Evolutionary conservation across 2,329 filamentous ascomycete genomes (phyloP).

Genomic region (Lasiodiplodia theobromae): DNA sequence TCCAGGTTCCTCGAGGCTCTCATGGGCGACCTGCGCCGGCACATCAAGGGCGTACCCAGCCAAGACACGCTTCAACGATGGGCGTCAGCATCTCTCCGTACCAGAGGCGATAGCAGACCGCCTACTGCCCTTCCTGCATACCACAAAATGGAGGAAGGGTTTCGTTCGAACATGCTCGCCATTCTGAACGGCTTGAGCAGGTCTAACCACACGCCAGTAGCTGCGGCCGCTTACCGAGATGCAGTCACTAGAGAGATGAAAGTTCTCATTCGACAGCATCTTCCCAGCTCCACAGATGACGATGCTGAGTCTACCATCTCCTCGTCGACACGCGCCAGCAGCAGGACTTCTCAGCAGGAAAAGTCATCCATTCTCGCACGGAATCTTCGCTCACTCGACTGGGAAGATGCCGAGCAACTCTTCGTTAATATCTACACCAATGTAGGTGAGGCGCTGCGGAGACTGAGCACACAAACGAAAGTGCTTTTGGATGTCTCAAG

Average conservation of each 20-base stretch:
- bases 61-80: constrained; percentile 83
- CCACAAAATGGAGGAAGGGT: constrained; percentile 71
- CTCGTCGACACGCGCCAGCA: constrained; percentile 76
- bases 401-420: constrained; percentile 83
- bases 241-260: constrained; percentile 86
- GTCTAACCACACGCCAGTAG: constrained; percentile 79
- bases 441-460: constrained; percentile 83
- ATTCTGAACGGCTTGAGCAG: constrained; percentile 81
- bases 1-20: constrained; percentile 78
- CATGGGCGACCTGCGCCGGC: constrained; percentile 79
- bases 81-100: constrained; percentile 77
- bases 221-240: constrained; percentile 85
- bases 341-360: constrained; percentile 78
- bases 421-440: constrained; percentile 84
- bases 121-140: constrained; percentile 79
- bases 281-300: constrained; percentile 93
- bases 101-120: constrained; percentile 68
- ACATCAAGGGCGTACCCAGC: constrained; percentile 74
- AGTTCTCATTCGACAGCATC: constrained; percentile 78
- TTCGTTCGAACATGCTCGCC: constrained; percentile 74
- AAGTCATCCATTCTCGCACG: constrained; percentile 88
- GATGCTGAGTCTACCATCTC: constrained; percentile 91
- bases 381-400: constrained; percentile 83
- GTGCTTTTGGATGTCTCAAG: constrained; percentile 94
- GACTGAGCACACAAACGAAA: constrained; percentile 90